Base-by-base conservation (phyloP, 208 protist genomes). In the Angomonas ambiguus region DNA sequence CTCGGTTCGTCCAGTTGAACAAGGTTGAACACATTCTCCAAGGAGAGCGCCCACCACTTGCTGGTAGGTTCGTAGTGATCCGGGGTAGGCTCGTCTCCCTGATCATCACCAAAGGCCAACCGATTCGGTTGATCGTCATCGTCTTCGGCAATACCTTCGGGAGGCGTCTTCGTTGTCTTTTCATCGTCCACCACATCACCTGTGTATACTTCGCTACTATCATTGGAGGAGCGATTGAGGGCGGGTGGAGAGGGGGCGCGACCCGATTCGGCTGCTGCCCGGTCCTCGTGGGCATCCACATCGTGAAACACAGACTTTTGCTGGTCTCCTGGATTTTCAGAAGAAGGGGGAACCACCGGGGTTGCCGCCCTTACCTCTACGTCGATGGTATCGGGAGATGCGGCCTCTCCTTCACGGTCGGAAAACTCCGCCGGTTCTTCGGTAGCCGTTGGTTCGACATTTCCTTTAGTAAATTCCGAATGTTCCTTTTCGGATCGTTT, bases 31-130 rank as follows among this genome's bases (percentile, higher is more conserved):
- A 84, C 76, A 38, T 79, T 85, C 48, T 80, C 76, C 24, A 94
- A 57, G 27, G 80, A 71, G 49, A 90, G 70, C 8, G 78, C 67
- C 88, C 88, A 94, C 78, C 83, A 94, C 67, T 85, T 90, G 72
- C 70, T 45, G 0, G 8, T n/a, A 8, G 88, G 77, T 42, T 84
- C 61, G 63, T 94, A 94, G 11, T 25, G 27, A 31, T 80, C 69
- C 5, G 84, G 79, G 6, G 79, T 82, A 0, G 80, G 75, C 62
- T 87, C 87, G 34, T 80, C 71, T 30, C 79, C 77, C 59, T 87
- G 80, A 8, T 84, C 69, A 41, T 86, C 82, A 32, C 82, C 82
- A 55, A 83, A 83, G 65, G 65, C 77, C 71, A 87, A 70, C 16
- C 69, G 62, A n/a, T n/a, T n/a, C 25, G 79, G 70, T 27, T 70